Evolutionary conservation across 495 filamentous ascomycete genomes (phyloP).

Genomic region (Elaphomyces granulatus): DNA sequence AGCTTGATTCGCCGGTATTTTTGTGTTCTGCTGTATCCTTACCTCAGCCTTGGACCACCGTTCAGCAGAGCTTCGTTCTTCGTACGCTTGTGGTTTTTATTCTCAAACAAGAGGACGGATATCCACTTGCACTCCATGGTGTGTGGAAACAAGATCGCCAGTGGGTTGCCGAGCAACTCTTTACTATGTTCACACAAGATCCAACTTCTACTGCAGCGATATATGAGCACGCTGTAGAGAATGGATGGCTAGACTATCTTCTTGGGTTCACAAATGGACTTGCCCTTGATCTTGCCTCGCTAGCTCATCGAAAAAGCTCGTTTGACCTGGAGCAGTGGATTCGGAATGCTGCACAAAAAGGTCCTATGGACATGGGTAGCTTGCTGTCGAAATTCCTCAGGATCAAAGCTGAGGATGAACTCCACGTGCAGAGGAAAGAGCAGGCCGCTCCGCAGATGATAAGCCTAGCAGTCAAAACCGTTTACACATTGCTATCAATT

Average conservation of each 20-base stretch:
- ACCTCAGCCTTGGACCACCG: conserved; percentile 47
- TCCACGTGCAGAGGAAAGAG: conserved; percentile 49
- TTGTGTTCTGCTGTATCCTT: conserved; percentile 61
- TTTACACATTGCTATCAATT: conserved; percentile 64
- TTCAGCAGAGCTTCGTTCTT: conserved; percentile 47
- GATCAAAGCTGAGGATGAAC: conserved; percentile 72
- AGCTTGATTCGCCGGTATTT: conserved; percentile 48
- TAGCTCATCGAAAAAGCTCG: conserved; percentile 68
- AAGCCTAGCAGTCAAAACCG: conserved; percentile 68
- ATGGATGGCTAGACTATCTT: conserved; percentile 71
- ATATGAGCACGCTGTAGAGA: conserved; percentile 63
- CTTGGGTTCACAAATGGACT: conserved; percentile 62
- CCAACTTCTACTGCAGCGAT: conserved; percentile 63
- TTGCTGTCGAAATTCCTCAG: conserved; percentile 58
- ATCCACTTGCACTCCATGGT: conserved; percentile 74
- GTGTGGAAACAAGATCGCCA: conserved; percentile 75
- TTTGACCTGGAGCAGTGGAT: conserved; percentile 78
- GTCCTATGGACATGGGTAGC: conserved; percentile 42
- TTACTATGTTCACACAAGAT: conserved; percentile 63
- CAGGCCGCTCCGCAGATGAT: conserved; percentile 47
- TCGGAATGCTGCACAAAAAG: conserved; percentile 44
- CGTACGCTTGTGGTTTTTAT: conserved; percentile 48
- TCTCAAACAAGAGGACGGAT: conserved; percentile 46
- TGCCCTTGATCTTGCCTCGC: conserved; percentile 74
- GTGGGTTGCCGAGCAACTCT: conserved; percentile 66